phyloP scores from a whole-genome alignment of 768 basidiomycete genomes.

The Mycena filopes region DNA sequence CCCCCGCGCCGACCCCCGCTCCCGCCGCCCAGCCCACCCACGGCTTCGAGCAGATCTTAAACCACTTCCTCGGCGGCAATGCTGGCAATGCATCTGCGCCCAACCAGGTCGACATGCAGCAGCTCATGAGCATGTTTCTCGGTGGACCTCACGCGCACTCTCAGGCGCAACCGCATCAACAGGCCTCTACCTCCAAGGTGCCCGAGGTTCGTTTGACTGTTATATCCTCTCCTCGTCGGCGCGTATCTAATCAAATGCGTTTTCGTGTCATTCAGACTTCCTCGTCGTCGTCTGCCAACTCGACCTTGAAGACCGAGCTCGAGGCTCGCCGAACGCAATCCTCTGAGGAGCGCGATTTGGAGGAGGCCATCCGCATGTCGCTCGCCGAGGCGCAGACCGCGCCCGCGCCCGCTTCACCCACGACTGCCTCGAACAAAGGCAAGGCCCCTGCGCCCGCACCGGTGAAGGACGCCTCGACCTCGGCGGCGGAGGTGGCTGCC shows the following conservation, averaged over 20 bases:
- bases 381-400: conserved; percentile 37
- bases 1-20: not conserved
- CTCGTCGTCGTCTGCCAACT: not conserved
- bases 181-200: not conserved
- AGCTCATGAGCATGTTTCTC: conserved; percentile 28
- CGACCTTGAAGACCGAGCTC: conserved; percentile 23
- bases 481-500: conserved; percentile 51
- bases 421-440: conserved; percentile 44
- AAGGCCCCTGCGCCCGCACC: conserved; percentile 41
- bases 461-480: conserved; percentile 44
- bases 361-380: conserved; percentile 52
- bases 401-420: conserved; percentile 14
- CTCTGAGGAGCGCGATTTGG: conserved; percentile 51
- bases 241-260: not conserved
- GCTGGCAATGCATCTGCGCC: not conserved
- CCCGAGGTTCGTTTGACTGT: conserved; percentile 18
- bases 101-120: conserved; percentile 9
- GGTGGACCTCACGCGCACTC: not conserved
- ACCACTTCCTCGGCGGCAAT: conserved; percentile 6
- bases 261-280: conserved; percentile 2
- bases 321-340: conserved; percentile 27
- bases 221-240: not conserved
- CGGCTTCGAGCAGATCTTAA: conserved; percentile 8
- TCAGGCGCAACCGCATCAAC: not conserved
- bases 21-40: not conserved